Conservation (phyloP, 2,329 filamentous ascomycete species). For the Aspergillus novofumigatus region DNA sequence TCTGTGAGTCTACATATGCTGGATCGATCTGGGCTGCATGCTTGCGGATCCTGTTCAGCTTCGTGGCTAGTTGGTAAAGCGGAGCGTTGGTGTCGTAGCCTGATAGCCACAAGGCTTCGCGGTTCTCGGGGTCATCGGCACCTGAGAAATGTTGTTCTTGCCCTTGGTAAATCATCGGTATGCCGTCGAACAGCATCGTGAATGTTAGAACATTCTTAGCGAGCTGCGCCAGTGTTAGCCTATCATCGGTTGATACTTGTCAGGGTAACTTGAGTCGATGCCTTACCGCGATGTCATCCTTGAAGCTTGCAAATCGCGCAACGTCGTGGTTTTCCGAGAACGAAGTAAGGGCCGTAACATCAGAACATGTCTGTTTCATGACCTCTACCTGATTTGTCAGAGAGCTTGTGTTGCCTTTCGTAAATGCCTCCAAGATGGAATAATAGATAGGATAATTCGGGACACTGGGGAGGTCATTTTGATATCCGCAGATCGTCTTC, state of each 20-base stretch:
- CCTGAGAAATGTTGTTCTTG: conserved; percentile 59
- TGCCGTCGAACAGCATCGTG: conserved; percentile 56
- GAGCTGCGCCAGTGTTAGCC: conserved; percentile 27
- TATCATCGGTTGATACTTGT: not conserved
- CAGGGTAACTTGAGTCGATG: not conserved
- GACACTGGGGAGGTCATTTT: conserved; percentile 41
- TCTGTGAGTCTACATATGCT: conserved; percentile 37
- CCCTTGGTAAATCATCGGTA: conserved; percentile 63
- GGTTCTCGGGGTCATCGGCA: conserved; percentile 45
- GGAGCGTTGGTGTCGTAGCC: conserved; percentile 40
- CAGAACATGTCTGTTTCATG: conserved; percentile 26
- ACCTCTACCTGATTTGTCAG: conserved; percentile 22
- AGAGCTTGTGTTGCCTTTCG: conserved; percentile 26
- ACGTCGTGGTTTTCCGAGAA: conserved; percentile 61
- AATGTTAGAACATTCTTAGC: conserved; percentile 60
- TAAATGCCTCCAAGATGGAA: conserved; percentile 33
- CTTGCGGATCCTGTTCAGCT: conserved; percentile 42
- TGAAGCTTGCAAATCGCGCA: conserved; percentile 50
- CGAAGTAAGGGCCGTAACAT: conserved; percentile 46
- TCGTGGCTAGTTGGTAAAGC: conserved; percentile 37
- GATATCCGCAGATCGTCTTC: conserved; percentile 39
- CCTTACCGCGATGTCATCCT: conserved; percentile 45
- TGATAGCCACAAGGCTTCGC: conserved; percentile 55
- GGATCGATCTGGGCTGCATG: conserved; percentile 33
- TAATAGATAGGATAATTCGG: conserved; percentile 46